A percentile compares a stretch with the other conserved stretches of the same genome.
These are phyloP conservation scores for Wickerhamomyces subpelliculosus DNA, from an alignment of 805 yeast genomes.

Conservation along the genomic window DNA sequence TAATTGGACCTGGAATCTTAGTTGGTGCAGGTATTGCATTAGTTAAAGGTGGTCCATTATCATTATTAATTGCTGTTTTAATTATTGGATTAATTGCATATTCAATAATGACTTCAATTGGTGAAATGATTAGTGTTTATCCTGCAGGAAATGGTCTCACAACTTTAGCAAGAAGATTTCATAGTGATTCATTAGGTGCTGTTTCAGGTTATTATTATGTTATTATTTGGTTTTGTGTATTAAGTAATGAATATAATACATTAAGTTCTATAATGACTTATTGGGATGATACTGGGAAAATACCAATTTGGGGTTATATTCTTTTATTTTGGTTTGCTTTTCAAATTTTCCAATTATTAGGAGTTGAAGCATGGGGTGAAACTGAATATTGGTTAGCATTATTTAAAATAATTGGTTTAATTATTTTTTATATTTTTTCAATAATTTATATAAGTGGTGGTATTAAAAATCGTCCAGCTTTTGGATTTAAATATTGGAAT, in stretches of 20 bases:
- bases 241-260: slow-evolving; percentile 51
- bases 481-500: slow-evolving; percentile 25
- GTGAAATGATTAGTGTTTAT: slow-evolving; percentile 47
- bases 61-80: slow-evolving; percentile 38
- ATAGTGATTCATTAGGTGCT: slow-evolving; percentile 50
- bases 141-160: slow-evolving; percentile 44
- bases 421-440: slow-evolving; percentile 45
- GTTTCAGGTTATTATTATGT: slow-evolving; percentile 49
- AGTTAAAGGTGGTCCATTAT: slow-evolving; percentile 45
- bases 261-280: slow-evolving; percentile 38
- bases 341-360: slow-evolving; percentile 41
- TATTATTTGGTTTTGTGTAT: slow-evolving; percentile 51
- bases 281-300: slow-evolving; percentile 42
- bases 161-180: slow-evolving; percentile 43
- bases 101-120: slow-evolving; percentile 49
- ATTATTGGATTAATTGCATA: slow-evolving; percentile 48
- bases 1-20: slow-evolving; percentile 56
- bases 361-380: slow-evolving; percentile 51
- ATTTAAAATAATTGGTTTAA: slow-evolving; percentile 39
- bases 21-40: slow-evolving; percentile 49
- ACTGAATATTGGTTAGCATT: slow-evolving; percentile 49
- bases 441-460: slow-evolving; percentile 39
- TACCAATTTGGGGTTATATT: slow-evolving; percentile 50
- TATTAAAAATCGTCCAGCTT: slow-evolving; percentile 25
- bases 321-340: slow-evolving; percentile 48